phyloP scores from a whole-genome alignment of 768 basidiomycete genomes.

The Trametes villosa region DNA sequence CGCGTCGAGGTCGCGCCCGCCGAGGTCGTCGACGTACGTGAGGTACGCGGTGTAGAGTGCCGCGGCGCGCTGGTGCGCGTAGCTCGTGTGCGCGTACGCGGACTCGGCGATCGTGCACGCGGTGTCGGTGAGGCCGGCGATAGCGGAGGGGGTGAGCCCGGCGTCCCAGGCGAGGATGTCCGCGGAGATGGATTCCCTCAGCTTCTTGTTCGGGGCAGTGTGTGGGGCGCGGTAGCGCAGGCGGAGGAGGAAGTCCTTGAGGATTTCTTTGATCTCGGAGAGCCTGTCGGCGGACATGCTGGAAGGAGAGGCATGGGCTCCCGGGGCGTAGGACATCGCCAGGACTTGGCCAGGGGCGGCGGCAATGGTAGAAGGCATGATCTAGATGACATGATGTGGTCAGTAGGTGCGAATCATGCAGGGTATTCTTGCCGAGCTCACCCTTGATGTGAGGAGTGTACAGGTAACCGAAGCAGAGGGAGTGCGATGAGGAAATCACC shows the following conservation, averaged over 20 bases:
- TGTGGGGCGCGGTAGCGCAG: not conserved
- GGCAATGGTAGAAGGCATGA: too few species aligned
- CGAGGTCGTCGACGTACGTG: conserved; percentile 43
- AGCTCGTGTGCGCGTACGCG: conserved; percentile 17
- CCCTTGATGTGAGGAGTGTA: too few species aligned
- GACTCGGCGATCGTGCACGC: conserved; percentile 3
- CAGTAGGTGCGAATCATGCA: too few species aligned
- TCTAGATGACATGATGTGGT: too few species aligned
- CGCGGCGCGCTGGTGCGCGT: conserved; percentile 39
- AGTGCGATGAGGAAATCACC: too few species aligned
- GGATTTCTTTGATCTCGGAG: not conserved
- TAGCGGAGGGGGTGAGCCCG: not conserved
- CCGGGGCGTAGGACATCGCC: too few species aligned
- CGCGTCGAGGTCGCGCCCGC: conserved; percentile 25
- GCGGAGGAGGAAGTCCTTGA: not conserved
- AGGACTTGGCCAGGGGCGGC: too few species aligned
- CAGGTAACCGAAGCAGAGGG: too few species aligned
- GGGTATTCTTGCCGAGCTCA: too few species aligned
- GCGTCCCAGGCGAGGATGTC: conserved; percentile 2
- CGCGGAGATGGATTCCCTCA: not conserved
- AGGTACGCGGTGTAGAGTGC: conserved; percentile 45
- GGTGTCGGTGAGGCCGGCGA: not conserved
- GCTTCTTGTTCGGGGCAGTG: not conserved
- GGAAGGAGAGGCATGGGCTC: too few species aligned
- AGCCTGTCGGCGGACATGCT: too few species aligned